Conservation (phyloP, 768 basidiomycete genomes). For the Flagelloscypha sp. region DNA sequence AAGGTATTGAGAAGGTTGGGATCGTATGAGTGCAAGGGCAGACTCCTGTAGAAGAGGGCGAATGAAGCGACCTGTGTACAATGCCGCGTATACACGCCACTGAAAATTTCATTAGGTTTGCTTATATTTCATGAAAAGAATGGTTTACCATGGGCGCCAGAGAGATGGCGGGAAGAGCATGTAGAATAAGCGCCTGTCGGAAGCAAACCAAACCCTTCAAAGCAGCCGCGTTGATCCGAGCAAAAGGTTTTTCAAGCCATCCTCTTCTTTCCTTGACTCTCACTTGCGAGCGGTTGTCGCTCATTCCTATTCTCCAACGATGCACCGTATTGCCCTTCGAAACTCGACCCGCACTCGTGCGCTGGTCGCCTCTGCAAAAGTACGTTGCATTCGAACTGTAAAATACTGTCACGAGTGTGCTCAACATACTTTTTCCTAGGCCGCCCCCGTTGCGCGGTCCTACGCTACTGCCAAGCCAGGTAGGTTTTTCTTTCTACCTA, state of each 20-base stretch:
- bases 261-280: too few relatives aligned
- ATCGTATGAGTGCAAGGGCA: slow-evolving; percentile 76
- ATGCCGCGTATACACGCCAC: slow-evolving; percentile 9
- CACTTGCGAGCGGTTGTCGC: too few relatives aligned
- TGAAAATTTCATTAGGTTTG: neutral
- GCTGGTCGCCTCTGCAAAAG: slow-evolving; percentile 62
- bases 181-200: too few relatives aligned
- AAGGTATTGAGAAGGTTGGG: slow-evolving; percentile 89
- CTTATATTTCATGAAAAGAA: too few relatives aligned
- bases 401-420: too few relatives aligned
- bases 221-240: too few relatives aligned
- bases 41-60: slow-evolving; percentile 37
- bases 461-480: slow-evolving; percentile 99
- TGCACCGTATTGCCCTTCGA: slow-evolving; percentile 82
- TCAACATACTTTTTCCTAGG: too few relatives aligned
- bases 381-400: slow-evolving; percentile 22
- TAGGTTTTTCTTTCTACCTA: slow-evolving; percentile 31
- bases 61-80: too few relatives aligned
- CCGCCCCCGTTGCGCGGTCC: slow-evolving; percentile 56
- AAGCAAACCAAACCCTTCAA: too few relatives aligned
- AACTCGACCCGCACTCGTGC: slow-evolving; percentile 75
- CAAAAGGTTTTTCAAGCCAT: too few relatives aligned
- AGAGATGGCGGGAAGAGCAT: too few relatives aligned
- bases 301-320: slow-evolving; percentile 43
- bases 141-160: too few relatives aligned